Evolutionary conservation across 495 filamentous ascomycete species (phyloP).

Genomic region (Penicillium paradoxum): DNA sequence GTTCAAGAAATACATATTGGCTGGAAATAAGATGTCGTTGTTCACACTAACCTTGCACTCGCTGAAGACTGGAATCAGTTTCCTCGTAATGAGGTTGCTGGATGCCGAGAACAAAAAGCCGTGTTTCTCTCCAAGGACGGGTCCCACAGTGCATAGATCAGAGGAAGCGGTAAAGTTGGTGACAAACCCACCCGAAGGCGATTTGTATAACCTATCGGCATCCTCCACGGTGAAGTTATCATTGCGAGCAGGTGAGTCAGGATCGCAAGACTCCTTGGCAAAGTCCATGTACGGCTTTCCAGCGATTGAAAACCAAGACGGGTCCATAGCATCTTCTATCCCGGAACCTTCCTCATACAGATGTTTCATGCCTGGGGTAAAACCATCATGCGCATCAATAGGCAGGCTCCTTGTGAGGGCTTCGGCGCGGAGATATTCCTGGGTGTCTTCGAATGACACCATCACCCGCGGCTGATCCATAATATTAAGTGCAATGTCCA

Average conservation of each 20-base stretch:
- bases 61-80: constrained; percentile 66
- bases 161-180: constrained; percentile 61
- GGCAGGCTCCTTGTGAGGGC: constrained; percentile 42
- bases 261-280: constrained; percentile 56
- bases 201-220: constrained; percentile 30
- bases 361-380: constrained; percentile 29
- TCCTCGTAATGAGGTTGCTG: constrained; percentile 34
- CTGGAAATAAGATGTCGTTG: constrained; percentile 74
- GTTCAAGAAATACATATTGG: constrained; percentile 69
- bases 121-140: constrained; percentile 52
- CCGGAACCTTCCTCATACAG: constrained; percentile 22
- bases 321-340: constrained; percentile 12
- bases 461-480: constrained; percentile 67
- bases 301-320: constrained; percentile 21
- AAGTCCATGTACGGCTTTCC: constrained; percentile 57
- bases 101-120: constrained; percentile 68
- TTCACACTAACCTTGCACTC: constrained; percentile 73
- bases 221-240: constrained; percentile 32
- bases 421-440: constrained; percentile 51
- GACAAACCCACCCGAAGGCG: constrained; percentile 50
- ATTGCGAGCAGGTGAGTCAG: constrained; percentile 52
- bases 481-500: constrained; percentile 65
- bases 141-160: constrained; percentile 58
- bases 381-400: constrained; percentile 27
- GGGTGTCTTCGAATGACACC: constrained; percentile 61